These are phyloP conservation scores for Grosmannia huntii DNA, from an alignment of 2,329 filamentous ascomycete genomes.

Conservation along the genomic window DNA sequence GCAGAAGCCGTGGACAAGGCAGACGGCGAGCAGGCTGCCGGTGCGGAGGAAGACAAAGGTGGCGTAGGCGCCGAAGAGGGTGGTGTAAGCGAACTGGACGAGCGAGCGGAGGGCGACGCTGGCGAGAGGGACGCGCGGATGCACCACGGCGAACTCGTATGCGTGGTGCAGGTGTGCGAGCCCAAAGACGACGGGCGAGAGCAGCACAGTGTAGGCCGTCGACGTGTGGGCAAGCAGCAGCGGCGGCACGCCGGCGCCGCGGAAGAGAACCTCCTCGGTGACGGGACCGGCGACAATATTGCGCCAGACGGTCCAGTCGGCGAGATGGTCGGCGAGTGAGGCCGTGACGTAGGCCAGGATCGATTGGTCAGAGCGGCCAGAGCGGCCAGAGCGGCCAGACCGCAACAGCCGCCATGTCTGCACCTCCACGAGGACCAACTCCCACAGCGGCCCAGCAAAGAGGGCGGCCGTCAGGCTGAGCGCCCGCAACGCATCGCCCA, in stretches of 20 bases:
- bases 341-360: constrained; percentile 28
- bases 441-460: constrained; percentile 76
- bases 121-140: constrained; percentile 53
- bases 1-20: constrained; percentile 75
- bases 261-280: constrained; percentile 90
- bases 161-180: constrained; percentile 92
- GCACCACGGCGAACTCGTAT: constrained; percentile 79
- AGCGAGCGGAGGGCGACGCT: constrained; percentile 57
- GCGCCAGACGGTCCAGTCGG: constrained; percentile 70
- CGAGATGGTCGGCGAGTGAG: constrained; percentile 41
- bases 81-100: constrained; percentile 82
- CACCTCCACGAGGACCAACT: constrained; percentile 60
- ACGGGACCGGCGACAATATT: constrained; percentile 79
- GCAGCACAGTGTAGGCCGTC: constrained; percentile 52
- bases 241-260: constrained; percentile 71
- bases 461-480: constrained; percentile 64
- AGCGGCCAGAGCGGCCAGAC: background rate
- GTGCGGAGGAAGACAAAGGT: constrained; percentile 82
- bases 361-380: background rate
- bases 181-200: constrained; percentile 81
- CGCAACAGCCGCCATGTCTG: constrained; percentile 57
- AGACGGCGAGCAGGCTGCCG: constrained; percentile 63
- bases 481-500: constrained; percentile 48
- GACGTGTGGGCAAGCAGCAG: constrained; percentile 58
- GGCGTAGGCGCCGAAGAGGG: constrained; percentile 84